These are phyloP conservation scores for Jacaranda copaia DNA, from an alignment of 257 asterid species.

Conservation along the genomic window DNA sequence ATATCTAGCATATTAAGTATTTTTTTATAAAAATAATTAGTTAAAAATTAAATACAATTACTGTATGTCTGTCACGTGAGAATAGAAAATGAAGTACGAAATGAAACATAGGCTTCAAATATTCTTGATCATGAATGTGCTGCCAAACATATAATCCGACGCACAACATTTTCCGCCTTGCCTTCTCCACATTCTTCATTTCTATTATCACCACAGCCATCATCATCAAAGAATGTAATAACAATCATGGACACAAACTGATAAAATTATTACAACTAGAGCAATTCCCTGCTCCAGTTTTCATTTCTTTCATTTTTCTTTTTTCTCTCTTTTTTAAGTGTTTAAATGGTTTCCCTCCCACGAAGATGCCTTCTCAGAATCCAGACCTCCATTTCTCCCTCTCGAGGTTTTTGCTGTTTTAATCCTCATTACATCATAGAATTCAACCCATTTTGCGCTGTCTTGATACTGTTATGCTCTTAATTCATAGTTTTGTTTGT, in stretches of 20 bases:
- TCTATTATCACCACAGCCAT: background rate
- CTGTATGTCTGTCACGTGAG: too few species aligned
- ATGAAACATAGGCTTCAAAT: too few species aligned
- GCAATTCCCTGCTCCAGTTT: background rate
- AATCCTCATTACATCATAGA: background rate
- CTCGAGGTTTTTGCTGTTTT: slow-evolving; percentile 51
- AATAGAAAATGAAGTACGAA: too few species aligned
- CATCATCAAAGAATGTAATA: slow-evolving; percentile 4
- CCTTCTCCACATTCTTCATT: slow-evolving; percentile 23
- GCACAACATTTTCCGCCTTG: slow-evolving; percentile 21
- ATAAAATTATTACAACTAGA: background rate
- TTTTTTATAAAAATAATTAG: too few species aligned
- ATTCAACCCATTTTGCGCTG: background rate
- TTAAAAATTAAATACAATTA: too few species aligned
- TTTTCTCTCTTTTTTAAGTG: background rate
- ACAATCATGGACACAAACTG: slow-evolving; percentile 27
- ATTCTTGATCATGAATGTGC: too few species aligned
- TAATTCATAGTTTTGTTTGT: background rate
- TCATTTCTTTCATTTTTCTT: slow-evolving; percentile 18
- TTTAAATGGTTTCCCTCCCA: slow-evolving; percentile 64
- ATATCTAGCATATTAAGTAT: too few species aligned
- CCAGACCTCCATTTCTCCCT: slow-evolving; percentile 57
- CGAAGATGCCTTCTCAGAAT: slow-evolving; percentile 62
- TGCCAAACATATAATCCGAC: background rate
- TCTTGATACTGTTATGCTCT: background rate